Conservation (phyloP, 306 rosid species). For the Cercis canadensis region DNA sequence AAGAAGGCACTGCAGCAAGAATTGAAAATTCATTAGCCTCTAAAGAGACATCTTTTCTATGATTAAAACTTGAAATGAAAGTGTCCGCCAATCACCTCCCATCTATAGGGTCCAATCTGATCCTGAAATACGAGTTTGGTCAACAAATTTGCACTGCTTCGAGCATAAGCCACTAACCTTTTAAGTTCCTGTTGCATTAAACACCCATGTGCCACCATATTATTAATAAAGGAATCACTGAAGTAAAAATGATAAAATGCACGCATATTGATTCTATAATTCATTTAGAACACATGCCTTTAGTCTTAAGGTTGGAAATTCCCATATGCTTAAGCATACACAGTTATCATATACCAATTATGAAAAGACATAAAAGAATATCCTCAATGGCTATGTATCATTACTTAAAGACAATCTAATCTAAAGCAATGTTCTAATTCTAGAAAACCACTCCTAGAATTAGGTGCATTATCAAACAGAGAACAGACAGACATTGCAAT, state of each 20-base stretch:
- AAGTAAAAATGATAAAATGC: conserved; percentile 20
- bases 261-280: background rate
- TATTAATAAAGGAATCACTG: conserved; percentile 2
- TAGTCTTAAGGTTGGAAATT: background rate
- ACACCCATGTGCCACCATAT: background rate
- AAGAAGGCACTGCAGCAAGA: conserved; percentile 76
- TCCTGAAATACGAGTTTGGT: conserved; percentile 62
- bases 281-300: background rate
- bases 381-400: conserved; percentile 4
- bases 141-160: conserved; percentile 85
- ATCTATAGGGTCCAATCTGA: conserved; percentile 64
- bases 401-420: conserved; percentile 16
- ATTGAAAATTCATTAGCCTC: conserved; percentile 23
- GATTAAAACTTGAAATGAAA: conserved; percentile 18
- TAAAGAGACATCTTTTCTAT: conserved; percentile 18
- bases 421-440: conserved; percentile 16
- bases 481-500: conserved; percentile 11
- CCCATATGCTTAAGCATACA: conserved; percentile 4
- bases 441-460: conserved; percentile 22
- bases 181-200: conserved; percentile 69
- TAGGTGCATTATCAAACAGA: conserved; percentile 7
- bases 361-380: conserved; percentile 1
- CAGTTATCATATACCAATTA: conserved; percentile 6
- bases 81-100: conserved; percentile 70
- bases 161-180: conserved; percentile 87